Conservation (phyloP, 257 asterid genomes). For the Cinchona pubescens region DNA sequence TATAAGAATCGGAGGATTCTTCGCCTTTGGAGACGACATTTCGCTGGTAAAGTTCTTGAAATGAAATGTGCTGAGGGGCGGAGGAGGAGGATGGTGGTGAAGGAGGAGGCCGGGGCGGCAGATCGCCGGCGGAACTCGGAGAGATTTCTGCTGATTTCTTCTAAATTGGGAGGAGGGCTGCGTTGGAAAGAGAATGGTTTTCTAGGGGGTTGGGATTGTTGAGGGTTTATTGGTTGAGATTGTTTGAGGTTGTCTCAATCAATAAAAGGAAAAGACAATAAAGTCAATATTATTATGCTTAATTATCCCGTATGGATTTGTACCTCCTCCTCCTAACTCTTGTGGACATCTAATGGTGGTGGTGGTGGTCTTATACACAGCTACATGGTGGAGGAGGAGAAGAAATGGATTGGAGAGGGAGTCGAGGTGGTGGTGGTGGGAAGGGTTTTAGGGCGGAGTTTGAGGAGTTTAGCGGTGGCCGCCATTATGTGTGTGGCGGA, state of each 20-base stretch:
- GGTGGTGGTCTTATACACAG: too few relatives aligned
- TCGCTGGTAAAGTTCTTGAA: conserved; percentile 36
- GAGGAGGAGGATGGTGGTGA: conserved; percentile 13
- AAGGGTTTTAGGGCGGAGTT: conserved; percentile 24
- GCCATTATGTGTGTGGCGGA: conserved; percentile 39
- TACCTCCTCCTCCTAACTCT: too few relatives aligned
- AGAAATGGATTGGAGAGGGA: background rate
- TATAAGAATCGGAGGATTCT: too few relatives aligned
- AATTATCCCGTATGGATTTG: too few relatives aligned
- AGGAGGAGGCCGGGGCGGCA: conserved; percentile 20
- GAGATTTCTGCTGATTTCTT: conserved; percentile 18
- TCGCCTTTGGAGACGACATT: conserved; percentile 10
- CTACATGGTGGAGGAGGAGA: conserved; percentile 8
- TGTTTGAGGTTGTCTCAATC: too few relatives aligned
- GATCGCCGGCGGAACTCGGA: conserved; percentile 32
- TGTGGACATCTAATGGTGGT: too few relatives aligned
- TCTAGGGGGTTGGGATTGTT: too few relatives aligned
- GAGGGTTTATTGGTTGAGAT: too few relatives aligned
- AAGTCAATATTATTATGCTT: too few relatives aligned
- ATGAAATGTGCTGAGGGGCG: conserved; percentile 16
- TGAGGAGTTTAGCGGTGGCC: conserved; percentile 41
- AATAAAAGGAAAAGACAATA: too few relatives aligned
- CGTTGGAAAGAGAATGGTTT: too few relatives aligned
- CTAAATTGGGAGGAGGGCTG: background rate
- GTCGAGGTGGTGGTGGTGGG: background rate